Evolutionary conservation across 352 stramenopile species (phyloP), one percentile per base, ranked within the genome.

Genomic region (Blastocystis sp.): DNA sequence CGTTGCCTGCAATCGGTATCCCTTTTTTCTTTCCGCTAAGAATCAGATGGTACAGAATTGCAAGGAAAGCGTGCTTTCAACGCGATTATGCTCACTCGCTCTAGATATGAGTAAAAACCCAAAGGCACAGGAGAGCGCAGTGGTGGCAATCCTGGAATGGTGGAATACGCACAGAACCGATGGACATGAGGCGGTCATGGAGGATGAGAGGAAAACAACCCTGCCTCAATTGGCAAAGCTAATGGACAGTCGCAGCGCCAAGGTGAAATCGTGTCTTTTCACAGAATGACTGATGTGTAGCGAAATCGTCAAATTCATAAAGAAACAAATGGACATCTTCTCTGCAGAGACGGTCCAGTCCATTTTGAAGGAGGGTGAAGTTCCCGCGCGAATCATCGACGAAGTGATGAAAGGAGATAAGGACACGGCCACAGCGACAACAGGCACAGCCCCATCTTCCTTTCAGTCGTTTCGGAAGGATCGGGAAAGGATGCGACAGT

Each of bases 21-120:
- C 23, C 43, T 43, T 34, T 21, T 11, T 23, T 34, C 66, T 10
- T n/a, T 23, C n/a, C n/a, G 23, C 43, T 34, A 14, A 65, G 38
- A 3, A 40, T 21, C 43, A 81, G 71, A 81, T 81, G 2, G 71
- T 81, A 9, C 19, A 34, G n/a, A 81, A 41, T 23, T 81, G 71
- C 60, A 38, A 81, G 2, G 3, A 45, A 10, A 14, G 28, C 21
- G 43, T 14, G 11, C 48, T 81, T 17, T 21, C 9, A 5, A 11
- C 48, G 21, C 11, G 34, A 43, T 53, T 81, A 52, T 38, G 64
- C 23, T 21, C 41, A 17, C 71, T 67, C 17, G 52, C 40, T 45
- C 53, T 81, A 5, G 43, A 56, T 3, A 11, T 21, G 0, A n/a
- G 38, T 52, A 64, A 66, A 23, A 81, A 64, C 23, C 41, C 19